These are phyloP conservation scores for Phanerochaete carnosa DNA, from an alignment of 768 basidiomycete genomes.

Conservation along the genomic window DNA sequence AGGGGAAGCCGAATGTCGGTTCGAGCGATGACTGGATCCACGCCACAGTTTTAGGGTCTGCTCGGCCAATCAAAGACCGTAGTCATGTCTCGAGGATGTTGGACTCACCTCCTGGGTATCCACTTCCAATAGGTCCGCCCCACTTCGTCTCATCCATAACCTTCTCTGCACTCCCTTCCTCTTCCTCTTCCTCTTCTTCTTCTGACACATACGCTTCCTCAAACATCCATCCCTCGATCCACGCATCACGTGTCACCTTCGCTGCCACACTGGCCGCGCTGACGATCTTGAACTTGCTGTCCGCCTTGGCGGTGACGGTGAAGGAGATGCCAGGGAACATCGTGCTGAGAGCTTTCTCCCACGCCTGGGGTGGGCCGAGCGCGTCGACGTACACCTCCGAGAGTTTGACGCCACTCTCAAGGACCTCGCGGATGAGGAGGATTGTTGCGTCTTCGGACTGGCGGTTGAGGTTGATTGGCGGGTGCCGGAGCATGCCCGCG, in stretches of 20 bases:
- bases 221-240: constrained; percentile 83
- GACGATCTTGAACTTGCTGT: constrained; percentile 95
- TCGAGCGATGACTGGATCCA: constrained; percentile 80
- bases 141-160: constrained; percentile 23
- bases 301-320: constrained; percentile 90
- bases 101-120: constrained; percentile 81
- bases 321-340: constrained; percentile 84
- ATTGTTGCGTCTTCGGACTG: constrained; percentile 91
- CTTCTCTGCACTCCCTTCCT: background rate
- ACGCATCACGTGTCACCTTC: constrained; percentile 92
- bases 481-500: constrained; percentile 81
- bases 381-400: constrained; percentile 94
- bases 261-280: constrained; percentile 97
- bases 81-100: background rate
- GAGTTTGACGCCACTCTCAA: constrained; percentile 76
- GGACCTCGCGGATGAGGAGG: constrained; percentile 78
- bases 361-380: constrained; percentile 81
- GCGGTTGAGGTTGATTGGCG: constrained; percentile 82
- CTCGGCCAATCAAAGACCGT: background rate
- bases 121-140: constrained; percentile 59
- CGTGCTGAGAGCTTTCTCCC: constrained; percentile 77
- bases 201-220: constrained; percentile 48
- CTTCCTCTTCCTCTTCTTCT: background rate
- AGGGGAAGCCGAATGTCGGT: constrained; percentile 90
- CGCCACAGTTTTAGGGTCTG: constrained; percentile 89